Evolutionary conservation across 2,329 filamentous ascomycete species (phyloP).

Genomic region (Alternaria alternata): DNA sequence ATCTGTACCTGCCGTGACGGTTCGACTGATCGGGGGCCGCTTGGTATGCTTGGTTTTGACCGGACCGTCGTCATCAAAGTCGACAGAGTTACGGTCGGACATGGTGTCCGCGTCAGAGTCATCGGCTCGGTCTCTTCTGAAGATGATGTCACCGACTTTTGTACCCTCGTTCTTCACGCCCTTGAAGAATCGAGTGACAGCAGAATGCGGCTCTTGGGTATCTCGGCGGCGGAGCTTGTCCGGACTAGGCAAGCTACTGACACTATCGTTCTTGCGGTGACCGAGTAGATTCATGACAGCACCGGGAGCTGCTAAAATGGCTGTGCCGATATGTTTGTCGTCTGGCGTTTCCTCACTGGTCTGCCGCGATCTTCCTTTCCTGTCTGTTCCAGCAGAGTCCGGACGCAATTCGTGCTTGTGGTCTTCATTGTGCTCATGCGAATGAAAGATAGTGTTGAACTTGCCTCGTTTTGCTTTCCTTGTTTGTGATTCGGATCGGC

Average conservation of each 20-base stretch:
- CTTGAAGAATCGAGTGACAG: constrained; percentile 79
- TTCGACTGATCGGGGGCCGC: constrained; percentile 44
- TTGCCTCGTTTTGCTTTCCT: constrained; percentile 50
- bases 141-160: constrained; percentile 67
- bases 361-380: constrained; percentile 38
- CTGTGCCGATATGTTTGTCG: constrained; percentile 37
- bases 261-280: constrained; percentile 51
- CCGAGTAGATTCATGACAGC: constrained; percentile 45
- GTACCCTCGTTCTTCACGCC: constrained; percentile 72
- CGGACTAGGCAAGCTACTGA: constrained; percentile 43
- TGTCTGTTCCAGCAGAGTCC: constrained; percentile 32
- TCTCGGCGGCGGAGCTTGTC: constrained; percentile 42
- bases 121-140: constrained; percentile 62
- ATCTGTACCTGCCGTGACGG: constrained; percentile 33
- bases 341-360: constrained; percentile 45
- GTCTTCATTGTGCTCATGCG: constrained; percentile 47
- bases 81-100: constrained; percentile 55
- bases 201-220: constrained; percentile 59
- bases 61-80: constrained; percentile 41
- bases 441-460: constrained; percentile 53
- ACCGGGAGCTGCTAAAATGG: constrained; percentile 43
- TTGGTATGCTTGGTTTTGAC: constrained; percentile 19
- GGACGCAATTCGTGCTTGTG: constrained; percentile 31
- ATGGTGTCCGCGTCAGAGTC: constrained; percentile 57
- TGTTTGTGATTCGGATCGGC: constrained; percentile 41